Base-by-base conservation (phyloP, 2,329 filamentous ascomycete genomes). In the Ilyonectria sp. region DNA sequence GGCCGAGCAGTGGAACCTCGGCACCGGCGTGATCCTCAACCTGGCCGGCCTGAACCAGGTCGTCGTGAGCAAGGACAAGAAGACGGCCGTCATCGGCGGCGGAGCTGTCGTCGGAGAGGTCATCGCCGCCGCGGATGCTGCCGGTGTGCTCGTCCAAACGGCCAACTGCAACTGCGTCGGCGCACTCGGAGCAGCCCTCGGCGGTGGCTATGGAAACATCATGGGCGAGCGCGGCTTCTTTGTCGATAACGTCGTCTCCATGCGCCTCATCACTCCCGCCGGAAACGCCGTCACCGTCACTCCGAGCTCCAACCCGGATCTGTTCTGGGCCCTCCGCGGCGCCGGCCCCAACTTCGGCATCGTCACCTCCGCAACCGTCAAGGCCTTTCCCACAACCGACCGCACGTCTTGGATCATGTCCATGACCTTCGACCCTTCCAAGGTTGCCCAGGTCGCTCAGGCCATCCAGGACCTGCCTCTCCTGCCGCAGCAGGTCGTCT, bases 321-420 rank as follows among this genome's bases (percentile, higher is more conserved):
- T 87, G 0, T 79, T 26, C 26, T 26, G 26, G 26, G 26, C 26
- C 26, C 26, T 26, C 26, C 26, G 26, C 26, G 26, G 26, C 19
- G 86, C 85, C 4, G 85, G 84, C 1, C 84, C 82, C 8, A 87
- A 87, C 70, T 82, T 87, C 68, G 85, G 85, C 53, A 82, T 87
- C 60, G 80, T 87, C 44, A 73, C 83, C 61, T 84, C 80, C 66
- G 80, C 84, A n/a, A 81, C 77, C 23, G 83, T 86, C 69, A 82
- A 79, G 68, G 74, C 83, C 10, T 81, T 75, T 63, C 47, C 72
- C 9, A 80, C 82, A 52, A 70, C 75, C 76, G n/a, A 77, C 58
- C 26, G 65, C 31, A 23, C 50, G 17, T 72, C 74, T 13, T 78
- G 75, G 76, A 63, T 72, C 29, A 72, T 71, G 13, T 60, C 66